Conservation (phyloP, 169 alveolate species). For the Amoebophrya sp. region DNA sequence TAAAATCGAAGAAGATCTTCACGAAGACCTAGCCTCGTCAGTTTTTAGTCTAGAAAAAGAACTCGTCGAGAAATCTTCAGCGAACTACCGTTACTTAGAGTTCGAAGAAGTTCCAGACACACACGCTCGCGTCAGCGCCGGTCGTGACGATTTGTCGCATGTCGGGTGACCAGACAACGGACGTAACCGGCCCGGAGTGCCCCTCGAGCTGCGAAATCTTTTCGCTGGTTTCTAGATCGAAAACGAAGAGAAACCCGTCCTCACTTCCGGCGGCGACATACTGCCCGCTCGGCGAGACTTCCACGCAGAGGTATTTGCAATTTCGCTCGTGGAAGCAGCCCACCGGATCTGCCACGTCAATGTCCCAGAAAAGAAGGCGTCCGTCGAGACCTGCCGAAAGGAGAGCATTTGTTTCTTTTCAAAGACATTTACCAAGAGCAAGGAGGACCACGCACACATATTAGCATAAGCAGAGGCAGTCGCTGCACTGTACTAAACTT, state of each 20-base stretch:
- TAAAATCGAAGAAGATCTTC: too few relatives aligned
- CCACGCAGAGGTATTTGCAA: not conserved
- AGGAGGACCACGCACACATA: too few relatives aligned
- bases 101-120: conserved; percentile 11
- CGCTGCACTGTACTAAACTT: too few relatives aligned
- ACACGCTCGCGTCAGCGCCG: not conserved
- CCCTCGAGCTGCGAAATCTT: conserved; percentile 9
- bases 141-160: conserved; percentile 14
- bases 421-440: too few relatives aligned
- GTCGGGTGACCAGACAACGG: conserved; percentile 15
- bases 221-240: not conserved
- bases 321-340: conserved; percentile 1
- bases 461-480: too few relatives aligned
- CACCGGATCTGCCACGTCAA: not conserved
- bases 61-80: too few relatives aligned
- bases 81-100: too few relatives aligned
- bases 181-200: not conserved
- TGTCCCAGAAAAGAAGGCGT: not conserved
- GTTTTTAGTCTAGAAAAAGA: too few relatives aligned
- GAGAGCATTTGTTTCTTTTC: too few relatives aligned
- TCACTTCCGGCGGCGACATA: conserved; percentile 1
- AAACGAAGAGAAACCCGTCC: not conserved
- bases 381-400: not conserved
- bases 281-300: not conserved
- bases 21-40: too few relatives aligned